These are phyloP conservation scores for Aspergillus panamensis DNA, from an alignment of 495 filamentous ascomycete genomes.

Conservation along the genomic window DNA sequence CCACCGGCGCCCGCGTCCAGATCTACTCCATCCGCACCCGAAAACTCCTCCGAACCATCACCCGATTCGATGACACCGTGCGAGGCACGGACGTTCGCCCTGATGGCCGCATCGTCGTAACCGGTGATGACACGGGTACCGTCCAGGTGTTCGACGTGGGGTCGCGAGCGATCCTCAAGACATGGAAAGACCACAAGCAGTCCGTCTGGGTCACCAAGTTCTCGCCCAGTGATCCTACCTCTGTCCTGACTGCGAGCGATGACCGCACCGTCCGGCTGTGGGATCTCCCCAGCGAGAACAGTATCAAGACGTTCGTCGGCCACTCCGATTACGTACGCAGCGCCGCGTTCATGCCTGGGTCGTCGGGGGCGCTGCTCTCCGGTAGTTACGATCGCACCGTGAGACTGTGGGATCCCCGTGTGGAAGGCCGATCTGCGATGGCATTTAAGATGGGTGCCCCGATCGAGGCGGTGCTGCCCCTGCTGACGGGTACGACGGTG, in stretches of 20 bases:
- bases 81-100: constrained; percentile 80
- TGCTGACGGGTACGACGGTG: constrained; percentile 80
- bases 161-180: constrained; percentile 87
- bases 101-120: constrained; percentile 84
- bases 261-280: constrained; percentile 89
- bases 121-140: constrained; percentile 83
- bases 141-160: constrained; percentile 93
- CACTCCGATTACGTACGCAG: constrained; percentile 89
- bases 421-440: constrained; percentile 66
- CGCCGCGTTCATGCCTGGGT: constrained; percentile 80
- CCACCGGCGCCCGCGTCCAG: constrained; percentile 85
- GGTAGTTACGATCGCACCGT: constrained; percentile 95
- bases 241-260: constrained; percentile 78
- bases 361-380: constrained; percentile 70
- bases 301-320: constrained; percentile 73
- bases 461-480: constrained; percentile 79
- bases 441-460: constrained; percentile 88
- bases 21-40: constrained; percentile 86
- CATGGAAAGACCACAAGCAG: constrained; percentile 94
- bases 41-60: constrained; percentile 86
- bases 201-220: constrained; percentile 90
- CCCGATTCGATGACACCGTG: constrained; percentile 84
- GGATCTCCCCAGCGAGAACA: constrained; percentile 81
- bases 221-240: constrained; percentile 79
- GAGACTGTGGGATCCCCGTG: constrained; percentile 85